Base-by-base conservation (phyloP, 148 eudicot species). In the Euryodendron excelsum region DNA sequence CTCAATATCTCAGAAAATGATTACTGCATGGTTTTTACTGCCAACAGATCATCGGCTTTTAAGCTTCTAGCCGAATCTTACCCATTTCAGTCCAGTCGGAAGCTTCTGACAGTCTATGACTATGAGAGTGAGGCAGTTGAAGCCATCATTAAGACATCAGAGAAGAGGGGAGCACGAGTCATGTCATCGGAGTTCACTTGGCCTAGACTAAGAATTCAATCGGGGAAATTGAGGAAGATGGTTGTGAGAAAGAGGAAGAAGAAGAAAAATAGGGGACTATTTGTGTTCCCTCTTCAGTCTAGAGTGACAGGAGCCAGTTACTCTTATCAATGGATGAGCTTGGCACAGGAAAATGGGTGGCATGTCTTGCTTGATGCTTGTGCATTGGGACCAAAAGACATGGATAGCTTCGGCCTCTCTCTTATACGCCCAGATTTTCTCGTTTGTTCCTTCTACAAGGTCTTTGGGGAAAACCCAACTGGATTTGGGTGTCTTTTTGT, bases 251-350 rank as follows among this genome's bases (percentile, higher is more conserved):
- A 92, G 88, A 92, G 81, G 72, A 81, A 86, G 53, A 86, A 84
- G 76, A 85, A 82, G 78, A 85, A 82, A 37, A 73, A 72, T 25
- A 82, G 89, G 78, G 99, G 99, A 33, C 80, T 96, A 1, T 92
- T 96, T 76, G 94, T 87, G 30, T 90, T 93, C 47, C 99, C 94
- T 50, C 93, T 93, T 56, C 98, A 93, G 53, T 96, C 98, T 3
- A 86, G 95, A 80, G 85, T 89, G 70, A 96, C 88, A 25, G 99
- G 99, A 50, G 86, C 94, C 1, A 87, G 92, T 78, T 93, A 96
- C 74, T 96, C 99, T n/a, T 93, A 92, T 68, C 98, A 93, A 41
- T 96, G 99, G 99, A 96, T 96, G 98, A 90, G 81, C 37, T 72
- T 83, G 74, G 99, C 99, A 14, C 98, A 91, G 67, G 97, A 93